Conservation (phyloP, 306 rosid species). For the Inga leiocalycina region DNA sequence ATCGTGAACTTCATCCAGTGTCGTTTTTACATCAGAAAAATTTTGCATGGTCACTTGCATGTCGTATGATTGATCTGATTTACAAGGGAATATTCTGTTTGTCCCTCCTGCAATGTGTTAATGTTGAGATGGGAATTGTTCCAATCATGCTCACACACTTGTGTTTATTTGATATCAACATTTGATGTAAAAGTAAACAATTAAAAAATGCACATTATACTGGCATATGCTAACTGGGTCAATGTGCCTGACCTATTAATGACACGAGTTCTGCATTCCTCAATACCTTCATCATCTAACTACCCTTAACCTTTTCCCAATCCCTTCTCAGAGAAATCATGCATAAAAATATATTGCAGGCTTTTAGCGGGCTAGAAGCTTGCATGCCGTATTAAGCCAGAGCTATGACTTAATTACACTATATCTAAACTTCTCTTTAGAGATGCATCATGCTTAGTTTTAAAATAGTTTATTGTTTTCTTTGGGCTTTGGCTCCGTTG, state of each 20-base stretch:
- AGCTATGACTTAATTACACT: background rate
- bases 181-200: background rate
- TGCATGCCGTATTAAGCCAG: background rate
- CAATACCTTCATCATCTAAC: background rate
- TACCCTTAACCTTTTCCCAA: background rate
- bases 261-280: slow-evolving; percentile 3
- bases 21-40: background rate
- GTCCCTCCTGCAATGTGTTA: background rate
- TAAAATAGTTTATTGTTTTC: background rate
- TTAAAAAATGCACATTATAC: background rate
- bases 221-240: background rate
- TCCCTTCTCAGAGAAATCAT: background rate
- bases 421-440: background rate
- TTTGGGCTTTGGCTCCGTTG: background rate
- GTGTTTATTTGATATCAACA: background rate
- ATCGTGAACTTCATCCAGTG: background rate
- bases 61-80: background rate
- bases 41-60: background rate
- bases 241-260: background rate
- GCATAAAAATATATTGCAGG: background rate
- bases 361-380: background rate
- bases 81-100: background rate
- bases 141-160: background rate
- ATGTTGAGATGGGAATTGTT: background rate
- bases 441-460: background rate